A percentile compares a stretch with the other conserved stretches of the same genome.
Conservation (phyloP, 2,329 filamentous ascomycete genomes). For the Ambrosiella xylebori region DNA sequence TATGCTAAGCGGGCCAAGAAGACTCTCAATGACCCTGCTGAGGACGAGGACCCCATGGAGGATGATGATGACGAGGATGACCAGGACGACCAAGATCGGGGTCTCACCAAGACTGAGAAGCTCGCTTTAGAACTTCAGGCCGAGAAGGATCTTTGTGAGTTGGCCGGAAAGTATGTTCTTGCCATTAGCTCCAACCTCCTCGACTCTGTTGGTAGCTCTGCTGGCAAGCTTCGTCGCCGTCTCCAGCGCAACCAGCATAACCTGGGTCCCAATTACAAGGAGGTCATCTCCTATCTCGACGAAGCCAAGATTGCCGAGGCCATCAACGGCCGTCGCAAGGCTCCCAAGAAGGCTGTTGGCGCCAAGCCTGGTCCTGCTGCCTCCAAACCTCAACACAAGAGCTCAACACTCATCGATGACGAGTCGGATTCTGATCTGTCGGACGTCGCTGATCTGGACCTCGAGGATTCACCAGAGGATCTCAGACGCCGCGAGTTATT, state of each 20-base stretch:
- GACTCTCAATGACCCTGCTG: conserved; percentile 43
- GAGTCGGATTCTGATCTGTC: conserved; percentile 12
- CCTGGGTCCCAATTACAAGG: conserved; percentile 71
- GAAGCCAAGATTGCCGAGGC: conserved; percentile 35
- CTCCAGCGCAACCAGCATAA: conserved; percentile 64
- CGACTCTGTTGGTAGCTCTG: conserved; percentile 42
- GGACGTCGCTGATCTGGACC: conserved; percentile 7
- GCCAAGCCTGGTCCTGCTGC: neutral
- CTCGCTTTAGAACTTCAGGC: conserved; percentile 52
- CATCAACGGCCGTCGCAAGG: conserved; percentile 23
- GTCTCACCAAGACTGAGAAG: conserved; percentile 31
- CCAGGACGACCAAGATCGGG: conserved; percentile 33
- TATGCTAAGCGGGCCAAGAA: conserved; percentile 55
- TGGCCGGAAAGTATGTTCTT: conserved; percentile 71
- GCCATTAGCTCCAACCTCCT: conserved; percentile 60
- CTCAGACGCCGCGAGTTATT: conserved; percentile 36
- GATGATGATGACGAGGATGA: conserved; percentile 40
- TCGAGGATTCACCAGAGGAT: conserved; percentile 41
- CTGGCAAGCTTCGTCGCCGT: conserved; percentile 49
- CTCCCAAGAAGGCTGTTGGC: conserved; percentile 17
- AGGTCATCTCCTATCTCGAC: conserved; percentile 67
- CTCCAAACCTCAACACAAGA: conserved; percentile 21
- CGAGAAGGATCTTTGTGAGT: conserved; percentile 71
- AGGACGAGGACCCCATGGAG: conserved; percentile 57
- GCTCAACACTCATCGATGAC: conserved; percentile 3